Conservation (phyloP, 2,329 filamentous ascomycete genomes). For the Coleophoma cylindrospora region DNA sequence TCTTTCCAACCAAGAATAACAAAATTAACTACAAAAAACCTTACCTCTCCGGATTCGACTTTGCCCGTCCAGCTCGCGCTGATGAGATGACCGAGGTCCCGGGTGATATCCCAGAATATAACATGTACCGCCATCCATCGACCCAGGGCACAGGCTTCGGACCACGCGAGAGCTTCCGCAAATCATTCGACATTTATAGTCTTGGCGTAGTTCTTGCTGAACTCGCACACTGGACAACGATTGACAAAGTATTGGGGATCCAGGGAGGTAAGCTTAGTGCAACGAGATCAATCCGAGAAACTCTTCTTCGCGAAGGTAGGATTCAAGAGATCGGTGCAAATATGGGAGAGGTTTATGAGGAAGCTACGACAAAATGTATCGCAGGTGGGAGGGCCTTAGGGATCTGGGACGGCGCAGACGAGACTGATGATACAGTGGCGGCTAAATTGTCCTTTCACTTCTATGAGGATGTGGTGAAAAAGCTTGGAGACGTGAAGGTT, state of each 20-base stretch:
- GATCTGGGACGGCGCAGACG: constrained; percentile 31
- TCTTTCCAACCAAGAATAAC: constrained; percentile 32
- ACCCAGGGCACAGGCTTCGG: constrained; percentile 2
- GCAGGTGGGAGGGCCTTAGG: constrained; percentile 30
- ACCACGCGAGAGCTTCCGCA: constrained; percentile 33
- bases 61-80: constrained; percentile 41
- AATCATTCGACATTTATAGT: constrained; percentile 47
- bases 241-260: constrained; percentile 38
- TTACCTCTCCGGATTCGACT: constrained; percentile 49
- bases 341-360: constrained; percentile 36
- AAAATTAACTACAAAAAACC: constrained; percentile 34
- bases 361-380: constrained; percentile 32
- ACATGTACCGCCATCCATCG: constrained; percentile 33
- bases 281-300: constrained; percentile 29
- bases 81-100: constrained; percentile 47
- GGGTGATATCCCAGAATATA: constrained; percentile 36
- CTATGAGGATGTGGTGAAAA: constrained; percentile 40
- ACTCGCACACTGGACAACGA: constrained; percentile 45
- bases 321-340: constrained; percentile 30
- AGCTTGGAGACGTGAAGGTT: constrained; percentile 25
- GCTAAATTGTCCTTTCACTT: constrained; percentile 34
- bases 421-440: constrained; percentile 34
- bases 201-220: constrained; percentile 48
- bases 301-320: constrained; percentile 24
- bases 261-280: constrained; percentile 32